Evolutionary conservation across 75 land plant species (phyloP).

Genomic region (Cryptomeria japonica): DNA sequence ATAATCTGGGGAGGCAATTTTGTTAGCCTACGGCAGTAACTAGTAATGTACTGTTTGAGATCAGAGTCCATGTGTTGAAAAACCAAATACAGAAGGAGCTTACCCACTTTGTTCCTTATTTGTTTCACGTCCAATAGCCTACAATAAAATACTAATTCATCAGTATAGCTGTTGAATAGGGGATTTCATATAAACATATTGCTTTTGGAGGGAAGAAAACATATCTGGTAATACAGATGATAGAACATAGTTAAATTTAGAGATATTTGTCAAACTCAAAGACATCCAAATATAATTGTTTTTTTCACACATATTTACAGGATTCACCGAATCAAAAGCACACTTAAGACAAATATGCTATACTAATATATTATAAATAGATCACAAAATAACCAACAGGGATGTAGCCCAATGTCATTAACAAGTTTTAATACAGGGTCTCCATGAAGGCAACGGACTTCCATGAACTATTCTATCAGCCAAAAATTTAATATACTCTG

Average conservation of each 20-base stretch:
- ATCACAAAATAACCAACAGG: too few relatives aligned
- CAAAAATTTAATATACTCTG: too few relatives aligned
- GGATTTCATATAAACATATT: background rate
- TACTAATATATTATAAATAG: too few relatives aligned
- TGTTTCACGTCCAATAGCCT: constrained; percentile 51
- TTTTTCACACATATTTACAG: too few relatives aligned
- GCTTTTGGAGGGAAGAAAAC: background rate
- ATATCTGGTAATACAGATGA: too few relatives aligned
- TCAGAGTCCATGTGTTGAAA: constrained; percentile 61
- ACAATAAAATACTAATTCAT: background rate
- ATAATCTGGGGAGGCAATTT: constrained; percentile 19
- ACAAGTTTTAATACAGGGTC: too few relatives aligned
- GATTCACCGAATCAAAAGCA: too few relatives aligned
- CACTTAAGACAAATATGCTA: too few relatives aligned
- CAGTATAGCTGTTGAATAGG: background rate
- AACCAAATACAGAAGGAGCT: constrained; percentile 41
- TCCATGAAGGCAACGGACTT: too few relatives aligned
- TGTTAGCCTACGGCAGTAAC: constrained; percentile 8
- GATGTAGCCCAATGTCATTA: too few relatives aligned
- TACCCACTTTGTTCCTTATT: constrained; percentile 30
- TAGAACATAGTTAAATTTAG: too few relatives aligned
- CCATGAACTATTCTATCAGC: too few relatives aligned
- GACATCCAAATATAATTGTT: background rate
- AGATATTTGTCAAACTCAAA: background rate
- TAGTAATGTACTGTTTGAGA: constrained; percentile 43